These are phyloP conservation scores for Aureobasidium lini DNA, from an alignment of 2,329 filamentous ascomycete species.

Conservation along the genomic window DNA sequence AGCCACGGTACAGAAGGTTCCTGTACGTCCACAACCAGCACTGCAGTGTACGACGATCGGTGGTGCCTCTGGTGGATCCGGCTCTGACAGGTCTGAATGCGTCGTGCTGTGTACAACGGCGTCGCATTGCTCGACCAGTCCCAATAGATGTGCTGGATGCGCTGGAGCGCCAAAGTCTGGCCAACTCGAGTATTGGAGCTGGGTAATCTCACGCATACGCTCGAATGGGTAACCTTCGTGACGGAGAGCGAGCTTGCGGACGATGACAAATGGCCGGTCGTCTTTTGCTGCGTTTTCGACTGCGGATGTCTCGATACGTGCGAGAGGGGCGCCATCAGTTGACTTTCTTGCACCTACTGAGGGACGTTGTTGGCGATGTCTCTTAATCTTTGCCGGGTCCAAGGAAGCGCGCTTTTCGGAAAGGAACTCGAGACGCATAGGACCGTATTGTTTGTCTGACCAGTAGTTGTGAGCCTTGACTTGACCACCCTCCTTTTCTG, in stretches of 20 bases:
- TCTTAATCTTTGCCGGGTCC: slow-evolving; percentile 51
- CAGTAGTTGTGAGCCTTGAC: slow-evolving; percentile 95
- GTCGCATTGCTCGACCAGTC: slow-evolving; percentile 85
- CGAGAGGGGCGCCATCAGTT: slow-evolving; percentile 24
- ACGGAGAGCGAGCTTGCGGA: slow-evolving; percentile 79
- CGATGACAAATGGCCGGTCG: slow-evolving; percentile 67
- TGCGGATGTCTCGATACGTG: slow-evolving; percentile 22
- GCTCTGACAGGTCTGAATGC: slow-evolving; percentile 36
- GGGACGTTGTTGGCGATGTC: slow-evolving; percentile 30
- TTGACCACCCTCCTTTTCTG: slow-evolving; percentile 86
- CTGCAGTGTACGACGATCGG: slow-evolving; percentile 93
- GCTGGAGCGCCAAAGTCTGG: slow-evolving; percentile 93
- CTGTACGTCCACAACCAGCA: slow-evolving; percentile 89
- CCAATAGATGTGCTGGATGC: slow-evolving; percentile 77
- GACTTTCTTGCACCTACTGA: slow-evolving; percentile 29
- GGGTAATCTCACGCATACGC: slow-evolving; percentile 84
- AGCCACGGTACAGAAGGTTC: slow-evolving; percentile 94
- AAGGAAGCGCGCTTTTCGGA: slow-evolving; percentile 78
- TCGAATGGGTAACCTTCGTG: slow-evolving; percentile 72
- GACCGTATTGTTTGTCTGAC: slow-evolving; percentile 70
- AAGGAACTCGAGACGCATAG: slow-evolving; percentile 64
- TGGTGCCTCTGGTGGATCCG: slow-evolving; percentile 44
- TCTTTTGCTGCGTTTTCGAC: slow-evolving; percentile 19
- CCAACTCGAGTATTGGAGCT: slow-evolving; percentile 93
- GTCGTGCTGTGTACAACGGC: slow-evolving; percentile 50